phyloP scores from a whole-genome alignment of 345 rosid genomes.

The Brassica cretica region DNA sequence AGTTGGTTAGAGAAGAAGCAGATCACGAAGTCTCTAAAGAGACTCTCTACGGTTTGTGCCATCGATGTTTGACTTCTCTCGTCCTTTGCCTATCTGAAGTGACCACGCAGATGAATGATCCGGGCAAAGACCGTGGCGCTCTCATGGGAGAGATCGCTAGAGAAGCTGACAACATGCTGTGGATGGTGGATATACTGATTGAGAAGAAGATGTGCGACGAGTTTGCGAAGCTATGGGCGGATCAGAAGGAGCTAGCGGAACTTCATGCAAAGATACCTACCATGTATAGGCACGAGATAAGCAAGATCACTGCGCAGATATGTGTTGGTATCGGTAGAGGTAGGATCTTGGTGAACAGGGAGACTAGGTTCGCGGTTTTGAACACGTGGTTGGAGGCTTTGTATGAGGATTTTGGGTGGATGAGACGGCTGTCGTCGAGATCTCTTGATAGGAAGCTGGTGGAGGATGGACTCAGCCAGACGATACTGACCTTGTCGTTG shows the following conservation, averaged over 20 bases:
- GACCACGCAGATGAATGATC: slow-evolving; percentile 48
- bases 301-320: slow-evolving; percentile 83
- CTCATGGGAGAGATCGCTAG: slow-evolving; percentile 81
- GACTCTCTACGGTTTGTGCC: slow-evolving; percentile 73
- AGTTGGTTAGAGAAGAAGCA: slow-evolving; percentile 66
- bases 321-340: slow-evolving; percentile 87
- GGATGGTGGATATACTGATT: slow-evolving; percentile 84
- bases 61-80: slow-evolving; percentile 73
- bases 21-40: slow-evolving; percentile 65
- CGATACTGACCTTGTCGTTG: slow-evolving; percentile 80
- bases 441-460: slow-evolving; percentile 75
- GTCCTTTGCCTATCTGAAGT: slow-evolving; percentile 81
- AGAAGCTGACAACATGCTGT: slow-evolving; percentile 87
- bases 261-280: slow-evolving; percentile 86
- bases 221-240: slow-evolving; percentile 83
- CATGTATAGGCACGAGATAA: slow-evolving; percentile 81
- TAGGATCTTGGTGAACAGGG: slow-evolving; percentile 66
- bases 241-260: slow-evolving; percentile 80
- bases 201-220: slow-evolving; percentile 67
- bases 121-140: slow-evolving; percentile 58
- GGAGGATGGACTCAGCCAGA: slow-evolving; percentile 85
- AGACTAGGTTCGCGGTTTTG: slow-evolving; percentile 61
- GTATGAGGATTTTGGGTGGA: slow-evolving; percentile 91
- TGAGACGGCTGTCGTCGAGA: slow-evolving; percentile 67
- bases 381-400: slow-evolving; percentile 89